Conservation (phyloP, 176 grass and related monocot genomes). For the Oryza officinalis region DNA sequence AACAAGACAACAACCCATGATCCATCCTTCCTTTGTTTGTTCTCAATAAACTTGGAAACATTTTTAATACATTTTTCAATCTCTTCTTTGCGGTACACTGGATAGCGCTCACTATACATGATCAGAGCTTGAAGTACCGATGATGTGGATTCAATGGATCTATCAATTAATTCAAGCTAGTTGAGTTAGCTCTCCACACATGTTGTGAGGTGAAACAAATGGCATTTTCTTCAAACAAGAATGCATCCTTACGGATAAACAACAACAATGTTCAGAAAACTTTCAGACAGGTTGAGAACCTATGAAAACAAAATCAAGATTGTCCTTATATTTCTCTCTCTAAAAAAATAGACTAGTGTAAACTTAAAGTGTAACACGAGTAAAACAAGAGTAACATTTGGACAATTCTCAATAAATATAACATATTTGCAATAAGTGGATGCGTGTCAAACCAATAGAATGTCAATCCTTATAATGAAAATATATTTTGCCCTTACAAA, state of each 20-base stretch:
- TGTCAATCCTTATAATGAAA: background rate
- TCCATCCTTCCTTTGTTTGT: slow-evolving; percentile 48
- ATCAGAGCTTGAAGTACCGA: slow-evolving; percentile 49
- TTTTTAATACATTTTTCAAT: slow-evolving; percentile 50
- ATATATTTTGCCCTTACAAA: background rate
- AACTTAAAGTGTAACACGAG: no score
- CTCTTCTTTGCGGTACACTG: slow-evolving; percentile 43
- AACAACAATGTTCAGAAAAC: slow-evolving; percentile 33
- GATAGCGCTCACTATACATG: slow-evolving; percentile 45
- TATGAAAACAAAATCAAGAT: background rate
- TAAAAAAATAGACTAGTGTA: no score
- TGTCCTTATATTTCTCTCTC: background rate
- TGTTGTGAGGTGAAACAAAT: background rate
- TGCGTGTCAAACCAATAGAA: background rate
- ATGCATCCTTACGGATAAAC: slow-evolving; percentile 42
- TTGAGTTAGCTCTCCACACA: background rate
- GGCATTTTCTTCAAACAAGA: background rate
- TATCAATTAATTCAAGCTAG: background rate
- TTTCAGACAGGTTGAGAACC: slow-evolving; percentile 52
- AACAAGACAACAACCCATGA: slow-evolving; percentile 33
- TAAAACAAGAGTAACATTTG: background rate
- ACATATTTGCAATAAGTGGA: background rate
- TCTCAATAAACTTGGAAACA: slow-evolving; percentile 45
- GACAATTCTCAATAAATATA: background rate
- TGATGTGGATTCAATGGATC: slow-evolving; percentile 61